Evolutionary conservation across 2,329 filamentous ascomycete species (phyloP).

Genomic region (Botrytis elliptica): DNA sequence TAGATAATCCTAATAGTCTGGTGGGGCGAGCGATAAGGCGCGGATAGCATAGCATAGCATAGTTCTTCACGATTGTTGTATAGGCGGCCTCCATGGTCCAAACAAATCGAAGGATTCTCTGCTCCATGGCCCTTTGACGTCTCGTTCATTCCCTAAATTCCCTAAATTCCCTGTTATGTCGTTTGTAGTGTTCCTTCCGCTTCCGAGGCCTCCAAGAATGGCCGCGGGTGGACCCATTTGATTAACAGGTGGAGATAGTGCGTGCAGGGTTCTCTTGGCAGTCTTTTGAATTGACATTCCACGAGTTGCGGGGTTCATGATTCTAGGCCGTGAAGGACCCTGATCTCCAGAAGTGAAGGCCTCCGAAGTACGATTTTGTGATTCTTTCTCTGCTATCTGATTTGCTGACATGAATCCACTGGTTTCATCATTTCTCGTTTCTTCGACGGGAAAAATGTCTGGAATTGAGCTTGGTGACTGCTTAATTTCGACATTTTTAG

Average conservation of each 20-base stretch:
- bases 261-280: constrained; percentile 30
- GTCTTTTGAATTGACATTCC: constrained; percentile 31
- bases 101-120: constrained; percentile 41
- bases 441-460: neutral
- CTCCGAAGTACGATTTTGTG: neutral
- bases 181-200: constrained; percentile 1
- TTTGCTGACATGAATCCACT: constrained; percentile 20
- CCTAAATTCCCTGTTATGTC: neutral
- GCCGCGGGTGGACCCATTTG: constrained; percentile 21
- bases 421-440: neutral
- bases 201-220: constrained; percentile 1
- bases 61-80: constrained; percentile 14
- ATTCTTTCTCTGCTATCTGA: constrained; percentile 12
- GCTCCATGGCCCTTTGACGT: constrained; percentile 38
- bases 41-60: neutral
- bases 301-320: constrained; percentile 35
- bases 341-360: neutral
- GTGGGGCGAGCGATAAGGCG: neutral
- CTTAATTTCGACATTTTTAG: constrained; percentile 20
- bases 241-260: constrained; percentile 21
- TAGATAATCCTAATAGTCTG: neutral
- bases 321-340: constrained; percentile 25
- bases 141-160: neutral
- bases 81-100: constrained; percentile 32
- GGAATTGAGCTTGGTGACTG: constrained; percentile 16